Base-by-base conservation (phyloP, 2,329 filamentous ascomycete species). In the Coniella lustricola region DNA sequence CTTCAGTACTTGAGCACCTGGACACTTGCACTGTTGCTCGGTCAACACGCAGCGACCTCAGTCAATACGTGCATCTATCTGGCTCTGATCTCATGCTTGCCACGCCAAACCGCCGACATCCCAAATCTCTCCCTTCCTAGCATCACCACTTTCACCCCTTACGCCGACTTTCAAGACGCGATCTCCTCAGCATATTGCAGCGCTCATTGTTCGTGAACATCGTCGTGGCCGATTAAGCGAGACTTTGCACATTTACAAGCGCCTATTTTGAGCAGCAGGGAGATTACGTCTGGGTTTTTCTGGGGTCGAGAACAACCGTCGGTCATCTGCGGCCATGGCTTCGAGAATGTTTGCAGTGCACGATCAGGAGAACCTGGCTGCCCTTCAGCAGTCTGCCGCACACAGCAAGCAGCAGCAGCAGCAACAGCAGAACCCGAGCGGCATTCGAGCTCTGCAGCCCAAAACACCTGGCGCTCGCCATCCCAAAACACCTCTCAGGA, bases 361-460 rank as follows among this genome's bases (percentile, higher is more conserved):
- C 59, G 87, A 95, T 67, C 89, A 95, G 70, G 90, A 96, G 68
- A 96, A 96, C 67, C 70, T 88, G 65, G 79, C 88, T 59, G 82
- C 88, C 63, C 78, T 76, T 56, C 85, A 85, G 63, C 87, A 90
- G 63, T 77, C 82, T 52, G 78, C 74, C 43, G 82, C 82, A 20
- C 79, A 82, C 13, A 75, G 80, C 14, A 95, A 95, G 67, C 82
- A 74, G 57, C 25, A 29, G 25, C 25, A 29, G 25, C 25, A 29
- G 25, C 25, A 29, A 10, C 25, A 29, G 25, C 73, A 76, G 52
- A 55, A 53, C 48, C 32, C 45, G 46, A 22, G 22, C 48, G 52
- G 49, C 52, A 45, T 52, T 49, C 56, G 60, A 64, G 41, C 36
- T 21, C 50, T 81, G 75, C 69, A 75, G 51, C 81, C 87, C 48